phyloP scores from a whole-genome alignment of 148 eudicot genomes.

The Hydrangea macrophylla region DNA sequence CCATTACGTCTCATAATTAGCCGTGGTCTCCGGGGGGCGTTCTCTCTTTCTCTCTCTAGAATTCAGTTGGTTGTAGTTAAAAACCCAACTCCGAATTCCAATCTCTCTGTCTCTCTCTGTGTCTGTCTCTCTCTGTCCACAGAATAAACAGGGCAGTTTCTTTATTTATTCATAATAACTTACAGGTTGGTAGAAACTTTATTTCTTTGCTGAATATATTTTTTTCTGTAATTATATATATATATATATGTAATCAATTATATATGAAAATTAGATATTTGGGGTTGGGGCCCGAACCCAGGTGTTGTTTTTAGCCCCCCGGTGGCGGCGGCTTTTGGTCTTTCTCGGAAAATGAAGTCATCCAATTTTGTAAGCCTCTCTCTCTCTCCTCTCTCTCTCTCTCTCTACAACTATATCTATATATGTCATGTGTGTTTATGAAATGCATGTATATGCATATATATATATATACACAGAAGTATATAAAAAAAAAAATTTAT shows the following conservation, averaged over 20 bases:
- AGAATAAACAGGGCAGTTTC: neutral
- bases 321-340: neutral
- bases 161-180: neutral
- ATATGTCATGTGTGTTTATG: too few species aligned
- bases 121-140: slow-evolving; percentile 1
- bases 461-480: neutral
- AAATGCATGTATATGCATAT: neutral
- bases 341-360: slow-evolving; percentile 6
- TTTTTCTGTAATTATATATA: neutral
- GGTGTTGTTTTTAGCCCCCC: neutral
- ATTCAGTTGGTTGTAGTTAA: neutral
- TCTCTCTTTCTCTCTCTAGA: neutral
- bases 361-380: slow-evolving; percentile 7
- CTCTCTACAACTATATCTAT: too few species aligned
- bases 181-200: too few species aligned
- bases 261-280: neutral
- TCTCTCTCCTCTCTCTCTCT: neutral
- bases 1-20: neutral
- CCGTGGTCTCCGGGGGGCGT: slow-evolving; percentile 1
- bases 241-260: neutral
- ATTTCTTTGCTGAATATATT: too few species aligned
- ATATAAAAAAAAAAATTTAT: too few species aligned
- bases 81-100: neutral
- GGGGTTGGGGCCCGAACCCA: neutral
- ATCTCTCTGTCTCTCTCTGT: neutral